Evolutionary conservation across 2,329 filamentous ascomycete genomes (phyloP), one percentile per base, ranked within the genome.

Genomic region (Cercospora sp.): DNA sequence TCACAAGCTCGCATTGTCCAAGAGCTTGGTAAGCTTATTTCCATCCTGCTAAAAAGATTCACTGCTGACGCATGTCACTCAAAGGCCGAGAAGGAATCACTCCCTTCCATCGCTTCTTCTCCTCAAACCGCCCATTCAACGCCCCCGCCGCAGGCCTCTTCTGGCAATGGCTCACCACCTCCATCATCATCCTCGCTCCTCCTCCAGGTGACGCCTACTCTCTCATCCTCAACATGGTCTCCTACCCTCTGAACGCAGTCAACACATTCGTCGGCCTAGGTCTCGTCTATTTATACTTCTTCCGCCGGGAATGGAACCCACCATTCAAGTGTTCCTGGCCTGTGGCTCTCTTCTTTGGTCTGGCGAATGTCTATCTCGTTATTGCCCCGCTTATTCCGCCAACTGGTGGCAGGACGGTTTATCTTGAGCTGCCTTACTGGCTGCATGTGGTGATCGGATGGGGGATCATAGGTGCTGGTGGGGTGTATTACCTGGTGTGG

Each of bases 221-320:
- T 67, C 89, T 89, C 71, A 79, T 92, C 33, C 80, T 91, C 0
- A 89, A 92, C 53, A 87, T 92, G 0, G 89, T 91, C 73, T 88
- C 87, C 0, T 91, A 91, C 70, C 86, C 89, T 0, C 86, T 83
- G 0, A 86, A 90, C 66, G 80, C 91, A 12, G 85, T 89, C 66
- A 84, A 83, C 0, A 76, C 91, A 1, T 85, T 87, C 0, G 80
- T 87, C 0, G 85, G 85, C 0, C 71, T 83, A 5, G 89, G 89
- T 0, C 79, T 91, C 0, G 72, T 91, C 0, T 84, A 86, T 77
- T 80, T 92, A 4, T 84, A 90, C 0, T 82, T 81, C 65, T 85
- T 82, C 67, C 81, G 86, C 12, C 88, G 88, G 1, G 83, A 89
- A 60, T 79, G 90, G 0, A 82, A 83, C 31, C 81, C 89, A 3